Conservation (phyloP, 176 grass and related monocot genomes). For the Tillandsia leiboldiana region DNA sequence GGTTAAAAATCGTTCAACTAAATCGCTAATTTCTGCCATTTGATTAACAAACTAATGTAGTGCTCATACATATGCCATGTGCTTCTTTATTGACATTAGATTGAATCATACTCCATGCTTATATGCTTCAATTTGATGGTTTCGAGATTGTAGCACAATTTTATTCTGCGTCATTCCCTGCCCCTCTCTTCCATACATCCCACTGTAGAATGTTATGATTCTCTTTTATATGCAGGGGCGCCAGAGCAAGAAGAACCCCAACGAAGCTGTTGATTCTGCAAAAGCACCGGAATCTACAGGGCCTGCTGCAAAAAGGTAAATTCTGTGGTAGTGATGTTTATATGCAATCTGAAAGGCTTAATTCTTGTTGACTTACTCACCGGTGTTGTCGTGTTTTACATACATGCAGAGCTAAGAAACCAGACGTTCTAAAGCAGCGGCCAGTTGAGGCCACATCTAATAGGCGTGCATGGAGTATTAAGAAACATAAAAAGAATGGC, state of each 20-base stretch:
- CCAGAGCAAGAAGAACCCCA: constrained; percentile 30
- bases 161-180: neutral
- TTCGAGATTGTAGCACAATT: neutral
- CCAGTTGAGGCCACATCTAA: neutral
- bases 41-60: too few relatives aligned
- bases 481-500: constrained; percentile 32
- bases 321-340: neutral
- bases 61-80: neutral
- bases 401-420: constrained; percentile 36
- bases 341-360: constrained; percentile 3
- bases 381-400: neutral
- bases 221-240: constrained; percentile 41
- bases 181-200: neutral
- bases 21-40: too few relatives aligned
- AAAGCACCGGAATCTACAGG: constrained; percentile 16
- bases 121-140: neutral
- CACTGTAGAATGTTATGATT: neutral
- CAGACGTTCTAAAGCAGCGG: constrained; percentile 10
- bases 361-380: neutral
- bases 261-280: constrained; percentile 4
- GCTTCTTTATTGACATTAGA: neutral
- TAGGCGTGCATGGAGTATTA: constrained; percentile 3
- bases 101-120: neutral
- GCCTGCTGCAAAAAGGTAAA: constrained; percentile 35
- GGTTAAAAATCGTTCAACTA: too few relatives aligned